These are phyloP conservation scores for Trematosphaeria pertusa DNA, from an alignment of 2,329 filamentous ascomycete species.

Conservation along the genomic window DNA sequence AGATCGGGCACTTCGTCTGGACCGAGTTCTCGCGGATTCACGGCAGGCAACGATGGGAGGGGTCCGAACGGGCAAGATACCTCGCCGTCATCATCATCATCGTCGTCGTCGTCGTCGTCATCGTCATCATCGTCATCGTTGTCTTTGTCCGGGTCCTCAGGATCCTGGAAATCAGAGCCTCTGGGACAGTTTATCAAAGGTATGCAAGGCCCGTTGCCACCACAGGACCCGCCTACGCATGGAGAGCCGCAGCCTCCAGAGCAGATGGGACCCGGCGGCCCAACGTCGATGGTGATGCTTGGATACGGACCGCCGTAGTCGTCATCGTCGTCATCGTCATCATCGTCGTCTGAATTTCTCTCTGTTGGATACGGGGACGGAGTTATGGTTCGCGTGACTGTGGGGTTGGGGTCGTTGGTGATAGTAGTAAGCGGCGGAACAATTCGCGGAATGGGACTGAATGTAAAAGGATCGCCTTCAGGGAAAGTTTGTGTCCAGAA, in stretches of 20 bases:
- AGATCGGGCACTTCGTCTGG: no score
- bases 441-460: slow-evolving; percentile 5
- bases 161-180: slow-evolving; percentile 10
- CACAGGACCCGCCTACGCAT: slow-evolving; percentile 1
- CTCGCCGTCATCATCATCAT: no score
- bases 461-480: slow-evolving; percentile 2
- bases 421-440: slow-evolving; percentile 2
- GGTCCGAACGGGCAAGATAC: no score
- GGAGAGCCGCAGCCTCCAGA: slow-evolving; percentile 6
- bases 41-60: no score
- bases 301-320: slow-evolving; percentile 4
- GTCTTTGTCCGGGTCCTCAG: slow-evolving; percentile 10
- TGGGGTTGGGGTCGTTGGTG: slow-evolving; percentile 8
- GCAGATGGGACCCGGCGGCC: slow-evolving; percentile 9
- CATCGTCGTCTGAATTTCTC: background rate
- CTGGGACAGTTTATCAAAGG: slow-evolving; percentile 7
- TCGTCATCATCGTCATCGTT: slow-evolving; percentile 13
- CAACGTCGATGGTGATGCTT: slow-evolving; percentile 4
- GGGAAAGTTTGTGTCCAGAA: slow-evolving; percentile 6
- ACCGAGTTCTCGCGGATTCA: no score
- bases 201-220: slow-evolving; percentile 5
- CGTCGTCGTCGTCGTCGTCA: slow-evolving; percentile 3
- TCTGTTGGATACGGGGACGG: slow-evolving; percentile 6
- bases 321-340: slow-evolving; percentile 7
- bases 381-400: slow-evolving; percentile 7